Conservation (phyloP, 202 grass and related monocot species). For the Carex arenaria region DNA sequence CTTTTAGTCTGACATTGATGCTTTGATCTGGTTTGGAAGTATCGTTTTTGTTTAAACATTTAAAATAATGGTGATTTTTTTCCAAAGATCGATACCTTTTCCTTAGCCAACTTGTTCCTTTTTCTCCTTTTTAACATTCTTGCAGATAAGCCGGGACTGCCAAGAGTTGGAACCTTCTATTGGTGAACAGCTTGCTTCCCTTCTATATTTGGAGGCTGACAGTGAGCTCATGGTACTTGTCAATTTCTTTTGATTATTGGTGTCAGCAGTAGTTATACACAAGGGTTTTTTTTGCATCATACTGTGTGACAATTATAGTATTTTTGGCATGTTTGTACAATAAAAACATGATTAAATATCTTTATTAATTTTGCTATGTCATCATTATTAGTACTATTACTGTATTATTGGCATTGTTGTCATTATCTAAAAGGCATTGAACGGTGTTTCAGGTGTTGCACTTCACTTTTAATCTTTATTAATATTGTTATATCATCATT, state of each 20-base stretch:
- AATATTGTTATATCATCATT: background rate
- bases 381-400: too few relatives aligned
- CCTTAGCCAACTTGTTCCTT: background rate
- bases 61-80: background rate
- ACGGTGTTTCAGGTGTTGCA: too few relatives aligned
- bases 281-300: background rate
- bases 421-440: too few relatives aligned
- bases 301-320: background rate
- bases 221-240: conserved; percentile 80
- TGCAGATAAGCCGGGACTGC: conserved; percentile 97
- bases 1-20: background rate
- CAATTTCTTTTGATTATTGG: conserved; percentile 16
- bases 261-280: conserved; percentile 10
- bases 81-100: background rate
- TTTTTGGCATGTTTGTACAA: conserved; percentile 10
- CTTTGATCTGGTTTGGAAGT: background rate
- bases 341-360: too few relatives aligned
- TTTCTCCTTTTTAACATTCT: background rate
- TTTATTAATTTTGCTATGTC: too few relatives aligned
- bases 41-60: background rate
- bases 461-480: background rate
- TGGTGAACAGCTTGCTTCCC: conserved; percentile 86
- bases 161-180: conserved; percentile 95
- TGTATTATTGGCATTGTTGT: too few relatives aligned
- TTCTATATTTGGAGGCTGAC: conserved; percentile 92